These are phyloP conservation scores for Moelleriella libera DNA, from an alignment of 2,329 filamentous ascomycete species.

Conservation along the genomic window DNA sequence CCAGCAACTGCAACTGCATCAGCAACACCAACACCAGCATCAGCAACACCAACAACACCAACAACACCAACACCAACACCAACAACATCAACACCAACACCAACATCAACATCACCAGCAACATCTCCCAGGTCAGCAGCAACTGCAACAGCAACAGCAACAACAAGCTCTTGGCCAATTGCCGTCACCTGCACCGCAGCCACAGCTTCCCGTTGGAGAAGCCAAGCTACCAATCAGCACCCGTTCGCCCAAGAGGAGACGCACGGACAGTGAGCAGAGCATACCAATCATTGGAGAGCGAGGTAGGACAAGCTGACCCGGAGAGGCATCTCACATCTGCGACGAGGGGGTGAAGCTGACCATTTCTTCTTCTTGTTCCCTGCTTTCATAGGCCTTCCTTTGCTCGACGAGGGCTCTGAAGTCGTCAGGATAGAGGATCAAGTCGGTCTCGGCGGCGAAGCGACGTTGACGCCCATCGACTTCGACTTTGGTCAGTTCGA, in stretches of 20 bases:
- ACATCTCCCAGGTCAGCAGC: constrained; percentile 6
- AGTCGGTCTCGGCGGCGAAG: constrained; percentile 13
- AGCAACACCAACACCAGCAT: constrained; percentile 6
- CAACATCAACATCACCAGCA: constrained; percentile 7
- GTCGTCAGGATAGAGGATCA: constrained; percentile 12
- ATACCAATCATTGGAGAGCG: constrained; percentile 17
- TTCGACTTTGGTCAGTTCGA: constrained; percentile 20
- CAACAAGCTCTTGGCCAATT: constrained; percentile 4
- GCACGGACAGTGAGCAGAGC: constrained; percentile 18
- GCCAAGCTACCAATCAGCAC: constrained; percentile 7
- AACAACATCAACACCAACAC: constrained; percentile 6
- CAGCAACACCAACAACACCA: constrained; percentile 6
- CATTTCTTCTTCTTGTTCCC: no score
- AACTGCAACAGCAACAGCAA: constrained; percentile 6
- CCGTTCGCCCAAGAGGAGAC: constrained; percentile 22
- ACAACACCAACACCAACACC: constrained; percentile 6
- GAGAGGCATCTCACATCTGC: no score
- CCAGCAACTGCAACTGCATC: constrained; percentile 5
- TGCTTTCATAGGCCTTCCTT: constrained; percentile 8
- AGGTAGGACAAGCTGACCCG: constrained; percentile 14
- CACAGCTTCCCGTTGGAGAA: background rate
- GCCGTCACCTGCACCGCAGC: constrained; percentile 2
- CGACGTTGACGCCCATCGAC: constrained; percentile 15
- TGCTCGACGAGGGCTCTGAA: constrained; percentile 11
- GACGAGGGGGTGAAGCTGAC: no score